Evolutionary conservation across 345 rosid genomes (phyloP), one percentile per base, ranked within the genome.

Genomic region (Sonneratia caseolaris): DNA sequence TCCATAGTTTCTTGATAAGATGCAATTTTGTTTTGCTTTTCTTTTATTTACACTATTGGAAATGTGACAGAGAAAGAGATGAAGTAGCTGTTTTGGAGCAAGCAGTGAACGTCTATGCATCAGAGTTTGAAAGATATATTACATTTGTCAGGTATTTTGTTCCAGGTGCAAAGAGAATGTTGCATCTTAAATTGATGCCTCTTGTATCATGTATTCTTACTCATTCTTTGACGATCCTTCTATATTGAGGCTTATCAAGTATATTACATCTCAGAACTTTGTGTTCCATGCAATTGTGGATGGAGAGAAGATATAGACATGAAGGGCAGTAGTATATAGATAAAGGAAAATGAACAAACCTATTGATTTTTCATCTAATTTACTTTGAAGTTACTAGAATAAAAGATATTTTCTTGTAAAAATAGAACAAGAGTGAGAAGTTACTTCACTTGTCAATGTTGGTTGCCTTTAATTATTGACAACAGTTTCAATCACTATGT

Each of bases 61-160:
- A 59, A 66, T 70, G 66, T 56, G 72, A 76, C 85, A 94, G 97
- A 82, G 81, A 77, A 72, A 79, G 47, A 77, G 77, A 83, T 77
- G 88, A 84, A 49, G 53, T 87, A 76, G 81, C 86, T 79, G 77
- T 85, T 59, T 55, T 94, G 73, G 85, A 87, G 82, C 86, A 90
- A 82, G 98, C 97, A 15, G 85, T 83, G 79, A 78, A 81, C 67
- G 80, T 88, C 69, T 91, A 94, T 73, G 80, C 85, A 49, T 76
- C 81, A 35, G 97, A 94, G 85, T 87, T 91, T 76, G 89, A 81
- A 83, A 91, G 93, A 83, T 91, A 88, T 71, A 80, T 88, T 76
- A 80, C 79, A 53, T 94, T 91, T 79, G 81, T 90, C 69, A 86
- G 98, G 98, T 91, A 84, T 72, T 72, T 71, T n/a, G 24, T 61